Evolutionary conservation across 208 protist species (phyloP), one percentile per base, ranked within the genome.

Genomic region (Leishmania gerbilli): DNA sequence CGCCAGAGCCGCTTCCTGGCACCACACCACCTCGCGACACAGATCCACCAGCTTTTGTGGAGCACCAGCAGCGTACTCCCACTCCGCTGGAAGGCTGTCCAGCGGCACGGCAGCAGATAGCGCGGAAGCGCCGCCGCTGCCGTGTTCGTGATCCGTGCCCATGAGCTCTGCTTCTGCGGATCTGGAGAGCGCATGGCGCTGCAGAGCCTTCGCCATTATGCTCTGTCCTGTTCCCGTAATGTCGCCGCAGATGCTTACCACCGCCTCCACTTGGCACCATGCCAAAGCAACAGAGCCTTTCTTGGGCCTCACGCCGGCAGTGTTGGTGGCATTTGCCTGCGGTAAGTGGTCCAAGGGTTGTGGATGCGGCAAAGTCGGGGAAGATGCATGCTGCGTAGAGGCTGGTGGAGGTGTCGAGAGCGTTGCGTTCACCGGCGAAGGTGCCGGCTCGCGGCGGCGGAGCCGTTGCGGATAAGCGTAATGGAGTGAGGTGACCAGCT

Each of bases 401-500:
- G 1, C 69, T 24, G 72, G 72, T 40, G 31, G 9, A 42, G 37
- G 13, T 21, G 31, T 58, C 51, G 72, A 47, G 8, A 7, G 72
- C 19, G 31, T 13, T 62, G 51, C 51, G 3, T 19, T 24, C 6
- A 40, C n/a, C 0, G n/a, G 34, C 53, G 24, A 56, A 56, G 24
- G 5, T 7, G 53, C 7, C 21, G 6, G 7, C 53, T 62, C 2
- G 24, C 56, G 56, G 24, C 47, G 37, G 24, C 53, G 65, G 11
- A 76, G 71, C 47, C 65, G 72, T 21, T 79, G 77, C 3, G 71
- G 53, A 34, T 51, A 77, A 17, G 53, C 5, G 74, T 75, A 82
- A 51, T 58, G 71, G 17, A 85, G 62, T 4, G 82, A 85, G 17
- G 82, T 85, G 24, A 85, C 71, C 51, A 85, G 74, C 42, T 81